Evolutionary conservation across 2,329 filamentous ascomycete species (phyloP), one percentile per base, ranked within the genome.

Genomic region (Calonectria multiphialidica): DNA sequence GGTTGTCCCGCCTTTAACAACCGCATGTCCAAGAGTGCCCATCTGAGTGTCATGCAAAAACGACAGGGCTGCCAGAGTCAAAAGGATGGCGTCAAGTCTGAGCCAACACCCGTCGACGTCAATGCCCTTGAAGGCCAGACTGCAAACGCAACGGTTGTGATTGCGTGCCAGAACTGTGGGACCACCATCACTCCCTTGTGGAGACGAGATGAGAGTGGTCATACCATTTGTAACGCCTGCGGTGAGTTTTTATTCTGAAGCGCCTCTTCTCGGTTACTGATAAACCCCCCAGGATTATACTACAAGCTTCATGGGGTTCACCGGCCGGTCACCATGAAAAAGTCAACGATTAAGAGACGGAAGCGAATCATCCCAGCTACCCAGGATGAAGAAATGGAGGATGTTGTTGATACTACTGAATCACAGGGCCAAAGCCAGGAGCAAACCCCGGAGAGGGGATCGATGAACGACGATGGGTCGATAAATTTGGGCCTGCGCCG

Each of bases 1-100:
- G 97, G 97, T 15, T 99, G 97, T 81, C 97, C 97, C 42, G 97
- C 97, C 2, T 99, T 95, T 87, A 99, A 99, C 88, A 99, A 99
- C 81, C 92, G 97, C 66, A 92, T 98, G 45, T 94, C 96, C 40
- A 98, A 98, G 83, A 94, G 91, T 57, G 93, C 94, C 21, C 93
- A 94, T 82, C 90, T 94, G 76, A 92, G 87, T 67, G 86, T 92
- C 66, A 87, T 88, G 73, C 88, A 89, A 75, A 86, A 84, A 66
- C 84, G 86, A 72, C 80, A 83, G 65, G 80, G 83, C 28, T 84
- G 84, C 63, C 76, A 79, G 75, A 79, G 75, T 40, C 77, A 73
- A 50, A 71, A 68, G 33, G 80, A 81, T 55, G 63, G 49, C 8
- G 59, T 77, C 18, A 80, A 76, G 63, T 59, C 75, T 3, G 82